Base-by-base conservation (phyloP, 331 rosid genomes). In the Quercus lobata region DNA sequence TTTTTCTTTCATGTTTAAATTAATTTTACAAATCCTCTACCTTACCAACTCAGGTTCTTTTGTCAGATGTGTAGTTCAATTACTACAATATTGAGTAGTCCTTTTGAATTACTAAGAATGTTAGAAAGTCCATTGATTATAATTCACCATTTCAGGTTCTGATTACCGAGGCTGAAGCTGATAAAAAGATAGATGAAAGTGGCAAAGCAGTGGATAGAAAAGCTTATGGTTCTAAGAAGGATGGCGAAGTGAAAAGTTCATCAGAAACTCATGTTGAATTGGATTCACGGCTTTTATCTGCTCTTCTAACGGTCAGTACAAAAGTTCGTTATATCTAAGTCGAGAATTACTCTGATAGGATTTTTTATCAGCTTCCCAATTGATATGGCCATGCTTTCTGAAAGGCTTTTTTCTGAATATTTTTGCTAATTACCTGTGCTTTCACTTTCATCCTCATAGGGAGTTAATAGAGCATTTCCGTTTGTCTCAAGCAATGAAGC, bases 391-490 rank as follows among this genome's bases (percentile, higher is more conserved):
- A 54, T 19, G 78, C 49, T 66, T 46, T 66, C 30, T 46, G 32
- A 56, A 68, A 30, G 73, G 41, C 12, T 72, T 46, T 25, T 21
- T 54, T 76, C 53, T 70, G 34, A 16, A 58, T 19, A 30, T 63
- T 14, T 19, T 14, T 22, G 27, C 71, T 52, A 32, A 72, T 55
- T 72, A 46, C 19, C 44, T 52, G 72, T 83, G 49, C 63, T 65
- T 75, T 3, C 41, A 63, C 72, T 76, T 76, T 18, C 82, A 58
- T 83, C 55, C 34, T 82, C 21, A 66, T 88, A 96, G 99, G 98
- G 99, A 78, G 91, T 96, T 75, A 96, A 96, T 86, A 88, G 99
- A 83, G 97, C 97, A 78, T 93, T 96, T 85, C 99, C 99, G 71
- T 96, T 82, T 83, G 99, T 93, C 81, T 82, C 89, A 21, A 89